These are phyloP conservation scores for Colletotrichum salicis DNA, from an alignment of 2,329 filamentous ascomycete species.

Conservation along the genomic window DNA sequence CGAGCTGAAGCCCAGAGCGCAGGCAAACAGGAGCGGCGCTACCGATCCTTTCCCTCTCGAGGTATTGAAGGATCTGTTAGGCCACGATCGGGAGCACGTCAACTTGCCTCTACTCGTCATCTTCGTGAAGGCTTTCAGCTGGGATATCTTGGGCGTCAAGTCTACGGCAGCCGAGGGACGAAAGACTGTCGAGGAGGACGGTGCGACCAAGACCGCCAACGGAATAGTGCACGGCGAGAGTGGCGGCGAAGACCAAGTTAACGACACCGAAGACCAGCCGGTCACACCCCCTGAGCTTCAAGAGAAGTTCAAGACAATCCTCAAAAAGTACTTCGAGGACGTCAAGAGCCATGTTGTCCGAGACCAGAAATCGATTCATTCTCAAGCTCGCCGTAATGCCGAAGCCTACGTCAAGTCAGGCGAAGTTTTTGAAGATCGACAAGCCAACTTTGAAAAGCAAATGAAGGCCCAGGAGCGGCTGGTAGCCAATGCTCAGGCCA, in stretches of 20 bases:
- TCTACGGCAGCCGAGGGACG: constrained; percentile 78
- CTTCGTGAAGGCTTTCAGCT: constrained; percentile 95
- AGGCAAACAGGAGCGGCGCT: constrained; percentile 70
- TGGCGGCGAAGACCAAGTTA: constrained; percentile 38
- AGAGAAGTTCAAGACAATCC: constrained; percentile 85
- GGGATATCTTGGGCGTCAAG: constrained; percentile 91
- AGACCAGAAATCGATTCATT: constrained; percentile 90
- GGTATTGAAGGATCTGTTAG: constrained; percentile 95
- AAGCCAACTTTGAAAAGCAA: constrained; percentile 94
- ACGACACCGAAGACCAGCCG: constrained; percentile 68
- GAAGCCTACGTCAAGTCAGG: constrained; percentile 99
- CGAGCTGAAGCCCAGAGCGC: constrained; percentile 66
- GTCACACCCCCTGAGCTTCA: constrained; percentile 81
- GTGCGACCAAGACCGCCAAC: constrained; percentile 63
- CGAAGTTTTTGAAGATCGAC: constrained; percentile 97
- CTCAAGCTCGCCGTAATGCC: constrained; percentile 92
- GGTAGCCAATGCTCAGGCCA: constrained; percentile 86
- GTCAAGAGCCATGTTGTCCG: constrained; percentile 87
- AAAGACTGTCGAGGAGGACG: constrained; percentile 85
- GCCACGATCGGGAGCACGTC: constrained; percentile 90
- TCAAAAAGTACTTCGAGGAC: constrained; percentile 91
- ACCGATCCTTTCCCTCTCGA: constrained; percentile 95
- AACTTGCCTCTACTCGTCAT: constrained; percentile 93
- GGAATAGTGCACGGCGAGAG: constrained; percentile 15
- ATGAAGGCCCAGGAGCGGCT: constrained; percentile 92